Evolutionary conservation across 139 green algal genomes (phyloP).

Genomic region (Closterium sp.): DNA sequence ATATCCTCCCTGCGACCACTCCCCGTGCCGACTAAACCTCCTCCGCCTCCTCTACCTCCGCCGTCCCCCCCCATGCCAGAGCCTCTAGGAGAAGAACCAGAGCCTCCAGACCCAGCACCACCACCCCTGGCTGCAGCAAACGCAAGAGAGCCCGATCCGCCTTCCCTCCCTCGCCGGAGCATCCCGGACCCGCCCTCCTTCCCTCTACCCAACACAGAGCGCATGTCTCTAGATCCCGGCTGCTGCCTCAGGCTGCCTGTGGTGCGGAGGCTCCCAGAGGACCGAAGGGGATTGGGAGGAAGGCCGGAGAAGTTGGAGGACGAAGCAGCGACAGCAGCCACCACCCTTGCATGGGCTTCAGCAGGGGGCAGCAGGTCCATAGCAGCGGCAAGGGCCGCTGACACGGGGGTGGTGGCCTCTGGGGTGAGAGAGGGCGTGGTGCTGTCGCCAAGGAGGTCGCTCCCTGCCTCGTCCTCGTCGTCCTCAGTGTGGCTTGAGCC

Average conservation of each 20-base stretch:
- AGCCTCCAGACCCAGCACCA: not conserved
- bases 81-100: not conserved
- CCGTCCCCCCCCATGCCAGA: no score
- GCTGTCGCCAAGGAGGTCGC: not conserved
- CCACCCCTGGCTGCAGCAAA: not conserved
- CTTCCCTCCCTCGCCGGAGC: not conserved
- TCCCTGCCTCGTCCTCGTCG: not conserved
- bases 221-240: not conserved
- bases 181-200: not conserved
- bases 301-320: not conserved
- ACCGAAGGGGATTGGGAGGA: not conserved
- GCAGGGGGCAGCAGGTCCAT: not conserved
- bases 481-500: not conserved
- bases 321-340: not conserved
- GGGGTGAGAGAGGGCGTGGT: not conserved
- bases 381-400: not conserved
- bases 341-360: not conserved
- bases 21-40: not conserved
- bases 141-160: not conserved
- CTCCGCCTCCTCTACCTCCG: not conserved
- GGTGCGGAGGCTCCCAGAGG: not conserved
- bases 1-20: not conserved
- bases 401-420: not conserved
- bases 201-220: not conserved
- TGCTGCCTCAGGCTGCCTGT: not conserved